Percentiles rank a stretch among this genome's conserved stretches.
These are phyloP conservation scores for apple (Malus domestica) DNA, from an alignment of 306 rosid species.

Conservation along the genomic window ASM211411v1 NC_041805.1:19981501-19982000, in stretches of 20 bases:
- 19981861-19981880: conserved; percentile 18
- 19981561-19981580: conserved; percentile 45
- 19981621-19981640: conserved; percentile 57
- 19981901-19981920: conserved; percentile 58
- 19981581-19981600: conserved; percentile 39
- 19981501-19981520: conserved; percentile 47
- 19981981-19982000: conserved; percentile 99
- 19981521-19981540: neutral
- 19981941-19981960: conserved; percentile 70
- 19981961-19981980: conserved; percentile 94
- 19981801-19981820: conserved; percentile 57
- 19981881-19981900: conserved; percentile 33
- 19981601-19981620: conserved; percentile 5
- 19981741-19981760: conserved; percentile 30
- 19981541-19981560: neutral
- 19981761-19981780: conserved; percentile 15
- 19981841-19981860: conserved; percentile 34
- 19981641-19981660: conserved; percentile 50
- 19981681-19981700: conserved; percentile 26
- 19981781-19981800: conserved; percentile 33
- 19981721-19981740: conserved; percentile 67
- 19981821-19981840: conserved; percentile 66
- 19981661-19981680: neutral
- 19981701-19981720: conserved; percentile 23
- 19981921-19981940: conserved; percentile 74